Evolutionary conservation across 768 basidiomycete genomes (phyloP), one percentile per base, ranked within the genome.

Genomic region (Suillus discolor): DNA sequence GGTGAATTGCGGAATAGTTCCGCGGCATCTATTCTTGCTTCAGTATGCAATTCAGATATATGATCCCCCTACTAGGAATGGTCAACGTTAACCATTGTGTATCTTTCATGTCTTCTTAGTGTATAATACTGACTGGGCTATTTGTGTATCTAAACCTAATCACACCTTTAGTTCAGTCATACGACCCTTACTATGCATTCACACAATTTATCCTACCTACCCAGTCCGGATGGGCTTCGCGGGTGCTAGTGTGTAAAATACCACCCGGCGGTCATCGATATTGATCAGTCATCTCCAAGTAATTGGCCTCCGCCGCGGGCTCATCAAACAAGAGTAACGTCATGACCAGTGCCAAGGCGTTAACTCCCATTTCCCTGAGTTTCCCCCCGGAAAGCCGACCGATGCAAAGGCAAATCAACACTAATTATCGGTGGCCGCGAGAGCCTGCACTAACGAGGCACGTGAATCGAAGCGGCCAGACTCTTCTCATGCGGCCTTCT

Each of bases 1-100:
- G 1, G 7, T 61, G n/a, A 63, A 36, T 44, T 28, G 41, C 34
- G 23, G 36, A 47, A 6, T 23, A 23, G 28, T 34, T 28, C 36
- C 63, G n/a, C 51, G 28, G 51, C 41, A 53, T 62, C 28, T 64
- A 63, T 36, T 51, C 62, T 42, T 23, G 31, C 28, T 45, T 31
- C 31, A 6, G n/a, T n/a, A n/a, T 16, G 9, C 25, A 31, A 16
- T 28, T 11, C 18, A 13, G 16, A 31, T 7, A 31, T n/a, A n/a
- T 57, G 44, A 36, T 36, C 47, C 25, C 28, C 23, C 54, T 34
- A 55, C 54, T 55, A 20, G 34, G 31, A 61, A 34, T 45, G 15
- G 54, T 18, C 28, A 15, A 6, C 20, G 8, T 15, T 13, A 34
- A 16, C 36, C 57, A 44, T 42, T 25, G 25, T 25, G 23, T 12